Evolutionary conservation across 2,329 filamentous ascomycete genomes (phyloP).

Genomic region (Colletotrichum cuscutae): DNA sequence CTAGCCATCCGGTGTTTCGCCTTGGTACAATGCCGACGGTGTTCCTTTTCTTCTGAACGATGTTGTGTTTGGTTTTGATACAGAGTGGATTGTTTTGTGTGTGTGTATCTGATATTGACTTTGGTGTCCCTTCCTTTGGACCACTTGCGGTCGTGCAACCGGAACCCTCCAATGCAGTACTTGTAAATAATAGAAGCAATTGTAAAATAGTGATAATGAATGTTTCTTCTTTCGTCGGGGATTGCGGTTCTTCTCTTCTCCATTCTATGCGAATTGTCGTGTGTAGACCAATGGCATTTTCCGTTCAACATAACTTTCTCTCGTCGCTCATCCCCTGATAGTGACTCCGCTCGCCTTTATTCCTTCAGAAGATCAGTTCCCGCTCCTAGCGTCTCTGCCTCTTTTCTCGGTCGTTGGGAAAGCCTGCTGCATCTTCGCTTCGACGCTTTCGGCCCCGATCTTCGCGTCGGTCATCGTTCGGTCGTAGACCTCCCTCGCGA

Average conservation of each 20-base stretch:
- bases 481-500: conserved; percentile 43
- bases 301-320: background rate
- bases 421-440: conserved; percentile 59
- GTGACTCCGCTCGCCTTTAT: background rate
- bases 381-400: conserved; percentile 59
- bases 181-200: conserved; percentile 22
- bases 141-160: conserved; percentile 15
- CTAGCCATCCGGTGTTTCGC: background rate
- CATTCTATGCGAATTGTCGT: conserved; percentile 27
- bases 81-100: conserved; percentile 28
- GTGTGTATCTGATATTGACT: conserved; percentile 30
- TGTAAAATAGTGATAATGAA: conserved; percentile 18
- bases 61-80: conserved; percentile 14
- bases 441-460: conserved; percentile 54
- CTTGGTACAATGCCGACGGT: background rate
- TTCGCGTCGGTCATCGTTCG: conserved; percentile 46
- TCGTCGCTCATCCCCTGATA: conserved; percentile 4
- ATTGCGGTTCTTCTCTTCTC: conserved; percentile 2
- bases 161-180: conserved; percentile 8
- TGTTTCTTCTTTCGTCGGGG: conserved; percentile 11
- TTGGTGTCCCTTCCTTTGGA: conserved; percentile 2
- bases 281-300: conserved; percentile 19
- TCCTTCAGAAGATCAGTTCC: no score
- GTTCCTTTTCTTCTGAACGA: background rate
- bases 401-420: conserved; percentile 62